Conservation (phyloP, 257 asterid genomes). For the Petrea volubilis region DNA sequence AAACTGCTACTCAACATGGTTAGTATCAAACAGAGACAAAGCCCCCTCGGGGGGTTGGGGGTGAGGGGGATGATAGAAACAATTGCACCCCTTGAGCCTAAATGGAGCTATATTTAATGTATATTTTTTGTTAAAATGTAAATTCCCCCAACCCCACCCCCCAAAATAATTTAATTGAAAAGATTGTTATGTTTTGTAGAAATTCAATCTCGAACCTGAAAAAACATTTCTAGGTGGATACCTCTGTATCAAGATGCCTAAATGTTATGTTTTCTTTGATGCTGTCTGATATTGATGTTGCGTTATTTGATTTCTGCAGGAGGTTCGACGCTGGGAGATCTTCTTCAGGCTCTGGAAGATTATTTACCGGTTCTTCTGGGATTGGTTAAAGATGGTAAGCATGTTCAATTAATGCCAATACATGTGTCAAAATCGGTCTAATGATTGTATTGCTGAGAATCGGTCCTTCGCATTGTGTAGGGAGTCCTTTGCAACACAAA, state of each 20-base stretch:
- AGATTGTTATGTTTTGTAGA: too few relatives aligned
- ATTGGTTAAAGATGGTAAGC: slow-evolving; percentile 88
- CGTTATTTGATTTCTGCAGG: slow-evolving; percentile 61
- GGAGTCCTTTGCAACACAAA: slow-evolving; percentile 85
- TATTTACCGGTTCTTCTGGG: slow-evolving; percentile 94
- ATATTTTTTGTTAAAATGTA: too few relatives aligned
- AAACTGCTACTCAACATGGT: slow-evolving; percentile 90
- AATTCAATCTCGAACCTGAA: too few relatives aligned
- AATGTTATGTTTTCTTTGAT: slow-evolving; percentile 13
- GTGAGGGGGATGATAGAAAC: too few relatives aligned
- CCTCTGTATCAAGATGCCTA: not conserved
- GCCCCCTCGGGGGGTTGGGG: too few relatives aligned
- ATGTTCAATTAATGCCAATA: slow-evolving; percentile 1
- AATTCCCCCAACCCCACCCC: too few relatives aligned
- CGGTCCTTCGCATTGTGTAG: slow-evolving; percentile 43
- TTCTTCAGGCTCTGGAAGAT: slow-evolving; percentile 88
- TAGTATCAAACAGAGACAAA: too few relatives aligned
- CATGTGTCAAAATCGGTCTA: slow-evolving; percentile 3
- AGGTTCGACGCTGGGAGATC: slow-evolving; percentile 92
- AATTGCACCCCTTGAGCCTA: too few relatives aligned
- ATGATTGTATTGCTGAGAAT: slow-evolving; percentile 24
- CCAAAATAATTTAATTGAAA: too few relatives aligned
- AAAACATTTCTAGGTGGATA: too few relatives aligned
- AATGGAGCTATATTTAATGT: too few relatives aligned
- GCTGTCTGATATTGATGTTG: slow-evolving; percentile 35